These are phyloP conservation scores for Phytophthora hybrid DNA, from an alignment of 352 stramenopile genomes.

Conservation along the genomic window DNA sequence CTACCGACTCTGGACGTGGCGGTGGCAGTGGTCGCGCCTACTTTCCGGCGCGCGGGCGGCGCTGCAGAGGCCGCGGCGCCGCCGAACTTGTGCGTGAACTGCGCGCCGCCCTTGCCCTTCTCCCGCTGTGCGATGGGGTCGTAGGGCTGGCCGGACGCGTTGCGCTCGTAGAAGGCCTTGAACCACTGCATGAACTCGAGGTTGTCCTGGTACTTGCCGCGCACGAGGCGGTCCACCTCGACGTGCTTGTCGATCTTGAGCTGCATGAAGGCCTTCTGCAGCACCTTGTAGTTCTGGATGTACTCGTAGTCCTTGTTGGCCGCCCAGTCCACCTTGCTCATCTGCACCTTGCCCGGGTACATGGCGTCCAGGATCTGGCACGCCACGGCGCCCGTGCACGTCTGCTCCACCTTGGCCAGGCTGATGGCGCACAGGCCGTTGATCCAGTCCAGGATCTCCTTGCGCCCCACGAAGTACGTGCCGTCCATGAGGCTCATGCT, in stretches of 20 bases:
- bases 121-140: conserved; percentile 93
- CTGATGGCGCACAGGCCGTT: conserved; percentile 96
- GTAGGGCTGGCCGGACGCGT: conserved; percentile 91
- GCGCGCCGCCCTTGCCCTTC: conserved; percentile 94
- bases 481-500: conserved; percentile 96
- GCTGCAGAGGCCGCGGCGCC: conserved; percentile 16
- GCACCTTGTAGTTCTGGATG: conserved; percentile 99
- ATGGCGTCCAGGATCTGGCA: conserved; percentile 98
- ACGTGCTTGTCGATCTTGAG: conserved; percentile 97
- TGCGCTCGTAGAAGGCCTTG: conserved; percentile 94
- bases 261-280: conserved; percentile 97
- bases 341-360: conserved; percentile 95
- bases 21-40: conserved; percentile 21
- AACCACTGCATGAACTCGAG: conserved; percentile 99
- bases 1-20: conserved; percentile 43
- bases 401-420: conserved; percentile 98
- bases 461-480: conserved; percentile 97
- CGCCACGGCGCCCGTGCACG: conserved; percentile 95
- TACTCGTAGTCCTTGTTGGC: conserved; percentile 98
- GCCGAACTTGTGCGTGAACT: conserved; percentile 81
- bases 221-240: conserved; percentile 98
- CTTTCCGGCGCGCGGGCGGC: conserved; percentile 54
- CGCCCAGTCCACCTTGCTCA: conserved; percentile 98
- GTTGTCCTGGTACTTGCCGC: conserved; percentile 99
- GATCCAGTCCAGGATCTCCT: conserved; percentile 99